Evolutionary conservation across 495 filamentous ascomycete genomes (phyloP), one percentile per base, ranked within the genome.

Genomic region (Neurospora pannonica): DNA sequence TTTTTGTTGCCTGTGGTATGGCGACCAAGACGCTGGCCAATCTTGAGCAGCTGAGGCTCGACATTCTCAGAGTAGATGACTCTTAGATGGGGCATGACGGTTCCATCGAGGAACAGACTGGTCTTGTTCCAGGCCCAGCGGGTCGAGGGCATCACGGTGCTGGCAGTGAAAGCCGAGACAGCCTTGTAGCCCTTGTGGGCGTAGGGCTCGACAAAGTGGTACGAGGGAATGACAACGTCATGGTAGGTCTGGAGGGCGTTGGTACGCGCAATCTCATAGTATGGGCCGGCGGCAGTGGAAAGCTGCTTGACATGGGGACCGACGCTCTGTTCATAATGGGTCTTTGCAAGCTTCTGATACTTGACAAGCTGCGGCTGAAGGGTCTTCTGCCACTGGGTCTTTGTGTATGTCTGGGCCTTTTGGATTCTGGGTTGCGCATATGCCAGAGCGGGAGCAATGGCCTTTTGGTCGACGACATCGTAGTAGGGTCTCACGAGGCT

Each of bases 31-130:
- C 95, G 88, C 83, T 98, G 92, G 17, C 93, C 90, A 75, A 99
- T 98, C 76, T 94, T 92, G 70, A 96, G 89, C 1, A 99, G 87
- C 80, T 99, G 96, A 13, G 97, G 97, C 83, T 98, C 94, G 9
- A 99, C 95, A 76, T 95, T 96, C 79, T 96, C 89, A 39, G 91
- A 90, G 77, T 97, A 98, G 13, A 97, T 82, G 34, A 93, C 87
- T 37, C 91, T 87, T 8, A 98, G 31, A 77, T 90, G 90, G 9
- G 94, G 94, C 92, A 92, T 96, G 15, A 97, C 77, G 3, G 88
- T 92, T 60, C 89, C 86, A 70, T 92, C 89, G 15, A 93, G 83
- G 77, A 97, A 93, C n/a, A 87, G 81, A 70, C 88, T 87, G 2
- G 86, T 87, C 38, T 88, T 89, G 17, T 89, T 87, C 89, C 90